A percentile compares a stretch with the other conserved stretches of the same genome.
Evolutionary conservation across 1,284 basidiomycete genomes (phyloP).

Genomic region (Sporisorium scitamineum): DNA sequence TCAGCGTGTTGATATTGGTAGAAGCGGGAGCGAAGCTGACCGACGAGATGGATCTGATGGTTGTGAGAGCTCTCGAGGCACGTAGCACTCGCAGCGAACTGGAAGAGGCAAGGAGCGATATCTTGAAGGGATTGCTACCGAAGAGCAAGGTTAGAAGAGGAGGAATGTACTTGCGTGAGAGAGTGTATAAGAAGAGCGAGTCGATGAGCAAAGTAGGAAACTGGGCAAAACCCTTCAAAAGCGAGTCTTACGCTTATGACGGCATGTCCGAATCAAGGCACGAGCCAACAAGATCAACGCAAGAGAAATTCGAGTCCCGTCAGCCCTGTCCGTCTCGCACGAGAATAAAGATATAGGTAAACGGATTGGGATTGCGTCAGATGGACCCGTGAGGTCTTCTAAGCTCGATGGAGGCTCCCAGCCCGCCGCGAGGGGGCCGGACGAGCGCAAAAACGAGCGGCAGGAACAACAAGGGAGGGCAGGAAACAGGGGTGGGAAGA

Average conservation of each 20-base stretch:
- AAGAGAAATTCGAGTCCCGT: too few relatives aligned
- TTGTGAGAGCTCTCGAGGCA: conserved; percentile 21
- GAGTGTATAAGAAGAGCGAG: not conserved
- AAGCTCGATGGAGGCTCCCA: too few relatives aligned
- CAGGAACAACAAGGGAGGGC: too few relatives aligned
- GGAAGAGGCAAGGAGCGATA: conserved; percentile 21
- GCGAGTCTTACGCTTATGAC: not conserved
- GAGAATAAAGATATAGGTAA: too few relatives aligned
- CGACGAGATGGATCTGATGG: conserved; percentile 4
- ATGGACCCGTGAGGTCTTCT: too few relatives aligned
- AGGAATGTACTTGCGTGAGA: not conserved
- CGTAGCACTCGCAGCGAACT: conserved; percentile 37
- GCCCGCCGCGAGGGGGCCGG: too few relatives aligned
- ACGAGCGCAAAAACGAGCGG: too few relatives aligned
- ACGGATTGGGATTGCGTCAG: too few relatives aligned
- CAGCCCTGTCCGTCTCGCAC: too few relatives aligned
- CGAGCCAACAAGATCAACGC: conserved; percentile 2
- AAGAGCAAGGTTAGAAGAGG: not conserved
- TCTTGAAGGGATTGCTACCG: conserved; percentile 10
- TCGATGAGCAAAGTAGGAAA: not conserved
- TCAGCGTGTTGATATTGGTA: conserved; percentile 27
- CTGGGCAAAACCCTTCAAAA: not conserved
- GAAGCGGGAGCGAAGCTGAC: not conserved
- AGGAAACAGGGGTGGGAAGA: too few relatives aligned
- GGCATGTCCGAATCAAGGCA: not conserved